Conservation (phyloP, 768 basidiomycete species). For the Rubroboletus satanas region DNA sequence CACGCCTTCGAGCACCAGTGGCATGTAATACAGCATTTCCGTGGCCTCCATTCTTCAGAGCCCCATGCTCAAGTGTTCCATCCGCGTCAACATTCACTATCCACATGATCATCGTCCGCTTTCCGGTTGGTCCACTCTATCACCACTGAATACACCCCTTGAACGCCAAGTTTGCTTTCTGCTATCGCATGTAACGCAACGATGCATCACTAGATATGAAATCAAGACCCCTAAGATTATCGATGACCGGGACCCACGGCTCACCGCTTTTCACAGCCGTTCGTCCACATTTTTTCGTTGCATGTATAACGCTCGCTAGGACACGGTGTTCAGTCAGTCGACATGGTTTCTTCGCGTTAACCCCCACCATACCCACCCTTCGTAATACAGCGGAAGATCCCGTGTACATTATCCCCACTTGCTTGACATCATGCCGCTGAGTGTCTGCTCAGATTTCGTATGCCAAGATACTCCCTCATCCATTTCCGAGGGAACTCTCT, state of each 20-base stretch:
- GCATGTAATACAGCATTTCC: constrained; percentile 12
- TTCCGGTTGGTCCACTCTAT: constrained; percentile 19
- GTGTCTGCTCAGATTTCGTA: not conserved
- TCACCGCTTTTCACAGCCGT: constrained; percentile 8
- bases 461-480: not conserved
- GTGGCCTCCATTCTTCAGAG: constrained; percentile 12
- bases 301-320: constrained; percentile 2
- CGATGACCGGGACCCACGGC: constrained; percentile 9
- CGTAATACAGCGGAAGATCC: not conserved
- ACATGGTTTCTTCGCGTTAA: constrained; percentile 5
- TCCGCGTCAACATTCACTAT: not conserved
- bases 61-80: not conserved
- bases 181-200: constrained; percentile 13
- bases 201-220: constrained; percentile 28
- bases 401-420: constrained; percentile 5
- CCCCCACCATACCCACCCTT: constrained; percentile 4
- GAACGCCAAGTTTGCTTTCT: constrained; percentile 10
- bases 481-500: constrained; percentile 24
- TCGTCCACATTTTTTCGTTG: constrained; percentile 9
- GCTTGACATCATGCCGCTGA: not conserved
- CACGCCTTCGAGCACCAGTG: constrained; percentile 7
- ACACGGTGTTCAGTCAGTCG: constrained; percentile 1
- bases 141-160: constrained; percentile 14
- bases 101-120: constrained; percentile 9
- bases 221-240: constrained; percentile 25